Percentiles rank a stretch among this genome's conserved stretches.
phyloP scores from a whole-genome alignment of 257 asterid genomes.

The Marsdenia floribunda region DNA sequence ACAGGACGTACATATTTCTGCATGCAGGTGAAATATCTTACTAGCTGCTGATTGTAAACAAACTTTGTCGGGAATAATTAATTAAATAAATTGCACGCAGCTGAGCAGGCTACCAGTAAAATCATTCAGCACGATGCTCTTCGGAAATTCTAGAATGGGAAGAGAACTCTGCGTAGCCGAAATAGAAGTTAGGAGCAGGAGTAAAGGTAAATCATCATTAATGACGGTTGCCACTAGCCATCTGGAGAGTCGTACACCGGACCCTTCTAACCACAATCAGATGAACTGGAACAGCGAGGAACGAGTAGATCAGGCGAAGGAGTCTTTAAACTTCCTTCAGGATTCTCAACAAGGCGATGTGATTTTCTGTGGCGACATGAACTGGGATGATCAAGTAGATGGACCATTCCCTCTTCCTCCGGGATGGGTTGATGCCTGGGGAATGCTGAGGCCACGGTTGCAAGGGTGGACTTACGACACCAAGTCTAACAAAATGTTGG shows the following conservation, averaged over 20 bases:
- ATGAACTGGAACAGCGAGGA: not conserved
- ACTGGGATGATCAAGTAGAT: conserved; percentile 5
- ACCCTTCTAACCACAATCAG: not conserved
- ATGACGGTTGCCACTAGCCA: conserved; percentile 5
- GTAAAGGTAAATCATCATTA: not conserved
- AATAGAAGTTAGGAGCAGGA: not conserved
- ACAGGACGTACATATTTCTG: not conserved
- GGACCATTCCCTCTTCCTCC: not conserved
- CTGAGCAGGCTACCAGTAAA: conserved; percentile 6
- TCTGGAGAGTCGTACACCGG: conserved; percentile 13
- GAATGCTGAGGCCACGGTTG: not conserved
- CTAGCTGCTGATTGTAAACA: no score
- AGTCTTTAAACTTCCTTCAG: not conserved
- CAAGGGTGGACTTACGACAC: conserved; percentile 12
- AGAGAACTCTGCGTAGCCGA: conserved; percentile 12
- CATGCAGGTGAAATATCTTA: not conserved
- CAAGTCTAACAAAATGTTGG: conserved; percentile 7
- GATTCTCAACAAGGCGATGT: not conserved
- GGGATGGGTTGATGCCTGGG: conserved; percentile 12
- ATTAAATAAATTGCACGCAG: not conserved
- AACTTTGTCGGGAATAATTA: no score
- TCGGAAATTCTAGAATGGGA: conserved; percentile 8
- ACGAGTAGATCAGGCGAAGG: conserved; percentile 7
- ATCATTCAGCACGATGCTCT: not conserved
- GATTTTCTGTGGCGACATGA: conserved; percentile 16